Conservation (phyloP, 345 rosid species). For the Schrenkiella parvula region DNA sequence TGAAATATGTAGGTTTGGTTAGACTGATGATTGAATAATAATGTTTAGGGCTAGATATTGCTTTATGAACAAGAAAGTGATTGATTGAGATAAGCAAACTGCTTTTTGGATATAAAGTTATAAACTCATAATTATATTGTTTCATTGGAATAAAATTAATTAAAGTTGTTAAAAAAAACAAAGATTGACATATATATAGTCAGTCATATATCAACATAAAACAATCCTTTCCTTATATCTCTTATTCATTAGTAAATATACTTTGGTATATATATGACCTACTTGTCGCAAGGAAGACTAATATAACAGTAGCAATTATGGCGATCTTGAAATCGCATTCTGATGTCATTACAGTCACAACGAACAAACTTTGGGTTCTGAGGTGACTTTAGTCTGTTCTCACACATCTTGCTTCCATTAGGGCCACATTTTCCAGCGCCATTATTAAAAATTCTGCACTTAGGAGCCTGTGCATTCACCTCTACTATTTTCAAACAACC, state of each 20-base stretch:
- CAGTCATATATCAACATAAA: too few species aligned
- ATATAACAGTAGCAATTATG: background rate
- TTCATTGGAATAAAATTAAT: too few species aligned
- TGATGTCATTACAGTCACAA: background rate
- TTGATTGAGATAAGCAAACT: too few species aligned
- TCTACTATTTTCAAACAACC: background rate
- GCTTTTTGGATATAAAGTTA: too few species aligned
- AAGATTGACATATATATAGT: too few species aligned
- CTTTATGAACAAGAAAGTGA: too few species aligned
- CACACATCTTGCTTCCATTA: background rate
- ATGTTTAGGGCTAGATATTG: too few species aligned
- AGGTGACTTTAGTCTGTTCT: background rate
- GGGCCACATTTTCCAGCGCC: background rate
- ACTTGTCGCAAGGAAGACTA: background rate
- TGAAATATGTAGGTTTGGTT: too few species aligned
- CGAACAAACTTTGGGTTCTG: background rate
- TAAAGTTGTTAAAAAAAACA: too few species aligned
- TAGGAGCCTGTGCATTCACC: background rate
- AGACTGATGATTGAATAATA: too few species aligned
- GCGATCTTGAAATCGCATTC: background rate
- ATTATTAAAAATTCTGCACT: background rate
- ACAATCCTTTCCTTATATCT: background rate
- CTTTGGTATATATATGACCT: background rate
- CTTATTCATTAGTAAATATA: background rate
- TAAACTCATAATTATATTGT: too few species aligned